Base-by-base conservation (phyloP, 352 stramenopile species). In the Globisporangium emineosum region DNA sequence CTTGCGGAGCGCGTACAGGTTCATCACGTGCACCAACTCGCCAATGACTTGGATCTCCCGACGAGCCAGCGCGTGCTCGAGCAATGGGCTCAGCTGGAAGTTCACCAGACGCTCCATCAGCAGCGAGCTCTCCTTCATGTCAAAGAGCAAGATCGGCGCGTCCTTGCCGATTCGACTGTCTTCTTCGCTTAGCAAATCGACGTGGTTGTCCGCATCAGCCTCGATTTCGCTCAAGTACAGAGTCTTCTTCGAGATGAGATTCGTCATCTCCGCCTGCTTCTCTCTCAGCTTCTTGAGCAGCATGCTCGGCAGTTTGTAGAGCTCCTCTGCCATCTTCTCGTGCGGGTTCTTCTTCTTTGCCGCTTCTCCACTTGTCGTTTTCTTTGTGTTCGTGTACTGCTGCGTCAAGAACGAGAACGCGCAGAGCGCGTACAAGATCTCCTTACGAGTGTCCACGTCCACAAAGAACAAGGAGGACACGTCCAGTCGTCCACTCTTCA, bases 351-450 rank as follows among this genome's bases (percentile, higher is more conserved):
- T 43, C 23, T 50, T 55, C 21, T 52, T 67, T 12, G 61, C 21
- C 40, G 17, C 27, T 29, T 30, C 55, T n/a, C 51, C 17, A 13
- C 37, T 43, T 13, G 19, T 58, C 12, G 54, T 7, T 23, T n/a
- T 68, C 49, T 69, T 81, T 21, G 68, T 65, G 30, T 62, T 64
- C 32, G 64, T 72, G 62, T 83, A 73, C 54, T 88, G 69, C 54
- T 90, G 82, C 42, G 85, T 81, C 8, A 90, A 71, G 61, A 82
- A 93, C 47, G 85, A 93, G 57, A 93, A 91, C n/a, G 85, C 81
- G 71, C 85, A 92, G 23, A 93, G 64, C 4, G 85, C 85, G 61
- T 93, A 75, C n/a, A 93, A 55, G 25, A 93, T 68, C 49, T 93
- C 85, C 17, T 88, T 88, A 1, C 85, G 78, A 59, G 76, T 76